phyloP scores from a whole-genome alignment of 257 asterid species.

The Haberlea rhodopensis region DNA sequence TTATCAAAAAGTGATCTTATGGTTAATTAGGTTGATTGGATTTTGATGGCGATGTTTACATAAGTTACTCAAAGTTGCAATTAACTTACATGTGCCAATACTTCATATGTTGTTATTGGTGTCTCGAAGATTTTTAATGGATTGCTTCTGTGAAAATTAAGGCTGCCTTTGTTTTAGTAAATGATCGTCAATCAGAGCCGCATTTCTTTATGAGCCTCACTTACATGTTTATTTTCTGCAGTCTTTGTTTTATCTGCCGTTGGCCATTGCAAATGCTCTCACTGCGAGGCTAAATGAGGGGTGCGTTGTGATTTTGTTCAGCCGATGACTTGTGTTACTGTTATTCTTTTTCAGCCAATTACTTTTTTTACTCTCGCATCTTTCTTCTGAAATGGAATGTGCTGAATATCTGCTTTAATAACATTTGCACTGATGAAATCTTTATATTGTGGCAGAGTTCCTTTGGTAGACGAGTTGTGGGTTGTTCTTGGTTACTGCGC shows the following conservation, averaged over 20 bases:
- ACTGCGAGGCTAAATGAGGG: conserved; percentile 87
- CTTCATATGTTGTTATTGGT: not conserved
- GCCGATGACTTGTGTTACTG: conserved; percentile 15
- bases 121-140: not conserved
- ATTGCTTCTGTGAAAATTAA: conserved; percentile 8
- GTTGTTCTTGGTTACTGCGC: conserved; percentile 67
- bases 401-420: conserved; percentile 10
- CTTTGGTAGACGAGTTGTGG: conserved; percentile 82
- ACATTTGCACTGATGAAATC: conserved; percentile 12
- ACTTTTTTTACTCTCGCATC: conserved; percentile 8
- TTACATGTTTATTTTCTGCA: conserved; percentile 34
- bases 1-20: not conserved
- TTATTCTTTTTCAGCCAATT: not conserved
- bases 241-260: conserved; percentile 85
- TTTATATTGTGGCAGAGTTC: conserved; percentile 55
- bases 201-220: conserved; percentile 1
- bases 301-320: conserved; percentile 38
- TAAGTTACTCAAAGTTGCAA: not conserved
- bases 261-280: conserved; percentile 91
- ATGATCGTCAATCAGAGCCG: not conserved
- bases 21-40: not conserved
- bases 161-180: not conserved
- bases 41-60: conserved; percentile 10
- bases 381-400: conserved; percentile 16
- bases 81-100: not conserved